Evolutionary conservation across 148 eudicot genomes (phyloP), one percentile per base, ranked within the genome.

Genomic region (Pharnaceum exiguum): DNA sequence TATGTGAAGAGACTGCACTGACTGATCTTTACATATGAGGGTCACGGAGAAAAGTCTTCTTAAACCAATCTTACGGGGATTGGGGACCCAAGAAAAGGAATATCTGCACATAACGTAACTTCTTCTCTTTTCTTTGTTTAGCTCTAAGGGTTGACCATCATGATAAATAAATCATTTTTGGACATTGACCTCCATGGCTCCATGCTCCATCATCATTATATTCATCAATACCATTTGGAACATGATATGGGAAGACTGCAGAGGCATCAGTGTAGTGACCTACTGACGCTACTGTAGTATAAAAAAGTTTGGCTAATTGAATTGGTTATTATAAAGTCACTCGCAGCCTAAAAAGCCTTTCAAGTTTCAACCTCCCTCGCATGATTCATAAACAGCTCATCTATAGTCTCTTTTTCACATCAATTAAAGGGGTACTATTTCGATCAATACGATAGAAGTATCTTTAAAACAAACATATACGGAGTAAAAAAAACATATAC

Each of bases 371-470:
- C 12, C 38, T 6, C 45, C 25, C 59, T 28, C n/a, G 13, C 33
- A 38, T 45, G 48, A 54, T 36, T 43, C 24, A 28, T 61, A 33
- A 38, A 55, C 63, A 69, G 39, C 67, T 61, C 57, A 57, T 48
- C 31, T 57, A 5, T 23, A 25, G 38, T 18, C 26, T 42, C 42
- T 53, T 54, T 38, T 55, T 43, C 17, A 36, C 43, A 18, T 29
- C 6, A 38, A 1, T 8, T 3, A 31, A 59, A 57, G 63, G 46
- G 58, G 42, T 46, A 37, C 55, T 56, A 57, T 67, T 40, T 30
- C 2, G 25, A 29, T 46, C 40, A 24, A 30, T 40, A 47, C 50
- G 19, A 26, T 49, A 17, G 10, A 5, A 23, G 53, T 42, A 39
- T 39, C 27, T 27, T 22, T 39, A n/a, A n/a, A n/a, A n/a, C n/a